Percentiles rank a stretch among this genome's conserved stretches.
Conservation (phyloP, 768 basidiomycete species). For the Chalciporus chontae region DNA sequence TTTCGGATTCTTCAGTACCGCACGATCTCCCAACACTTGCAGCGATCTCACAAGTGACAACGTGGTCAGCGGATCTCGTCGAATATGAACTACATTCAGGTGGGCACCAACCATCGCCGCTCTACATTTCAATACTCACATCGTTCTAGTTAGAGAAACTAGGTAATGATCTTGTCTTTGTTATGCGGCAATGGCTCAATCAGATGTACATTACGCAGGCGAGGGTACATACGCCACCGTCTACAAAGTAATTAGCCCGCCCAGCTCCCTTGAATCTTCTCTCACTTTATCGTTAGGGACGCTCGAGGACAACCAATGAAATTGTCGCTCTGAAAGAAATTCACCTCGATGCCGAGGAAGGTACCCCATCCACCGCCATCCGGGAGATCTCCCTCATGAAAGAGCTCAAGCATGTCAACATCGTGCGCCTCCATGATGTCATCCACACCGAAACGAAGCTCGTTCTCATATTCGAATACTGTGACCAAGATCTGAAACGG, state of each 20-base stretch:
- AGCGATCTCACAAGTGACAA: not conserved
- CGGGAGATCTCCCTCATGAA: conserved; percentile 99
- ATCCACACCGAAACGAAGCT: conserved; percentile 99
- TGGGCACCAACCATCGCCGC: conserved; percentile 21
- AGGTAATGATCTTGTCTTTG: conserved; percentile 36
- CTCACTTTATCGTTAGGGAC: conserved; percentile 52
- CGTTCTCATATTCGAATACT: conserved; percentile 97
- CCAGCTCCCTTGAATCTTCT: not conserved
- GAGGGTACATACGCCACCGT: conserved; percentile 96
- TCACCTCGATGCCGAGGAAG: conserved; percentile 98
- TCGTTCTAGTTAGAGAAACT: conserved; percentile 82
- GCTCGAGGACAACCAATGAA: conserved; percentile 96
- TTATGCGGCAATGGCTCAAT: not conserved
- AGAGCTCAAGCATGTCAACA: conserved; percentile 98
- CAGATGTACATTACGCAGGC: conserved; percentile 39
- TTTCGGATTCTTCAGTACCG: not conserved
- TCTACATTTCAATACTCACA: conserved; percentile 5
- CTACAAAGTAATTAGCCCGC: conserved; percentile 68
- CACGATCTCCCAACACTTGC: conserved; percentile 1
- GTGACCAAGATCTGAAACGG: conserved; percentile 97
- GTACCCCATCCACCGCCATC: conserved; percentile 97
- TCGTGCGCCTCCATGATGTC: conserved; percentile 96
- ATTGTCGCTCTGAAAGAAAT: conserved; percentile 99
- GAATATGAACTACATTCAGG: conserved; percentile 58
- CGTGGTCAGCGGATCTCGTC: not conserved